phyloP scores from a whole-genome alignment of 2,329 filamentous ascomycete genomes.

The Sarocladium strictum region DNA sequence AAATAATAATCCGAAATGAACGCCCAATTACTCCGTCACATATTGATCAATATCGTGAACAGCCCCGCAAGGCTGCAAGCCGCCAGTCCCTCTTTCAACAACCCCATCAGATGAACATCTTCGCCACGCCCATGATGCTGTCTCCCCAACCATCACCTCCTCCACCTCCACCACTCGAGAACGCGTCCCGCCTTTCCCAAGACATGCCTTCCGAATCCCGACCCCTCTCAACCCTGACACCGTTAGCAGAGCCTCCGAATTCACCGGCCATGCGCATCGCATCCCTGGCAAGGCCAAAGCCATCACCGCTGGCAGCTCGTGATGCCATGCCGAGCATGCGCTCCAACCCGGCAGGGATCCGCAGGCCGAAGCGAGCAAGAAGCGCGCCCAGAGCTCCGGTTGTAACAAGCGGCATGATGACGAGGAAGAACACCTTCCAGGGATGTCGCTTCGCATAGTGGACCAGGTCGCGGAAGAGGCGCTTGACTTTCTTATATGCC shows the following conservation, averaged over 20 bases:
- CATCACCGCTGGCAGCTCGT: conserved; percentile 36
- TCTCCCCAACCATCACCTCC: conserved; percentile 27
- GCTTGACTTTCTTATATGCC: conserved; percentile 68
- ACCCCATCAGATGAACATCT: conserved; percentile 33
- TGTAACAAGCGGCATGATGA: conserved; percentile 81
- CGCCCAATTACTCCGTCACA: neutral
- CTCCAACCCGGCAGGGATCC: conserved; percentile 60
- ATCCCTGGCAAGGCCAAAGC: conserved; percentile 49
- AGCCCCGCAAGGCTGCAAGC: neutral
- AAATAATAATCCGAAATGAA: neutral
- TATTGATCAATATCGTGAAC: neutral
- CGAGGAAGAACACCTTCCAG: conserved; percentile 78
- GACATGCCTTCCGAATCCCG: conserved; percentile 15
- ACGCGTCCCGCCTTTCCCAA: conserved; percentile 33
- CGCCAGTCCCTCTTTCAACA: too few relatives aligned
- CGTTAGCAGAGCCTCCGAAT: conserved; percentile 28
- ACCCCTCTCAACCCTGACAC: conserved; percentile 5
- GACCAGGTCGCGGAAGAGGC: conserved; percentile 72
- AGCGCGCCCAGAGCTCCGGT: conserved; percentile 76
- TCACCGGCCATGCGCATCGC: conserved; percentile 38
- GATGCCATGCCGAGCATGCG: conserved; percentile 31
- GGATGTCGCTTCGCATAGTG: conserved; percentile 80
- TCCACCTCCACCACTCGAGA: conserved; percentile 19
- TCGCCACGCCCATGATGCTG: conserved; percentile 32
- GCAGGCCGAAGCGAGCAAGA: conserved; percentile 71